Evolutionary conservation across 1,139 yeast genomes (phyloP), one percentile per base, ranked within the genome.

Genomic region (Hansenula lynferdii): DNA sequence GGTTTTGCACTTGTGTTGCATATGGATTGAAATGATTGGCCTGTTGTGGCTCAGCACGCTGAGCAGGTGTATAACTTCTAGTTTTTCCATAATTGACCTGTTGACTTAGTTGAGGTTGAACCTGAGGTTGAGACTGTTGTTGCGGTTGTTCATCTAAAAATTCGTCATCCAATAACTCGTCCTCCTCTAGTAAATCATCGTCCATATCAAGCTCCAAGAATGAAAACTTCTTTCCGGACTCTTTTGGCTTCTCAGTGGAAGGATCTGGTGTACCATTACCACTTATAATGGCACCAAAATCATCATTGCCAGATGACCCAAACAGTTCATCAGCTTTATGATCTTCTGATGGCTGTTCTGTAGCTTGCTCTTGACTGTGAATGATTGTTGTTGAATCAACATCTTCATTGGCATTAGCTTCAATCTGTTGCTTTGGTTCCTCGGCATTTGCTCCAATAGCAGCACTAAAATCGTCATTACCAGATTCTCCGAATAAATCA

Each of bases 91-190:
- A n/a, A n/a, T n/a, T n/a, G n/a, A n/a, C n/a, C n/a, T n/a, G n/a
- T n/a, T n/a, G n/a, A n/a, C n/a, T n/a, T n/a, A n/a, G n/a, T n/a
- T n/a, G 25, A n/a, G n/a, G n/a, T 26, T 40, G 25, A n/a, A 24
- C 26, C 11, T 28, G 15, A 12, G 14, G 12, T n/a, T 27, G 25
- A 6, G 31, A 25, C 15, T 28, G 33, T 24, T 33, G 39, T 28
- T 25, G 43, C 18, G 38, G 42, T 17, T 35, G 36, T 3, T 26
- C 54, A 36, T 63, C 61, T 20, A 47, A 36, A 22, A 50, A 54
- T 17, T 47, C 54, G 37, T 63, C 61, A 21, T 46, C 36, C 20
- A 50, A 54, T 9, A 47, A 25, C 1, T 42, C 49, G 34, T 37
- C 40, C 7, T 35, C 38, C n/a, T 35, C 34, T 14, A 35, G 20